These are phyloP conservation scores for Russula sp. DNA, from an alignment of 768 basidiomycete genomes.

Conservation along the genomic window DNA sequence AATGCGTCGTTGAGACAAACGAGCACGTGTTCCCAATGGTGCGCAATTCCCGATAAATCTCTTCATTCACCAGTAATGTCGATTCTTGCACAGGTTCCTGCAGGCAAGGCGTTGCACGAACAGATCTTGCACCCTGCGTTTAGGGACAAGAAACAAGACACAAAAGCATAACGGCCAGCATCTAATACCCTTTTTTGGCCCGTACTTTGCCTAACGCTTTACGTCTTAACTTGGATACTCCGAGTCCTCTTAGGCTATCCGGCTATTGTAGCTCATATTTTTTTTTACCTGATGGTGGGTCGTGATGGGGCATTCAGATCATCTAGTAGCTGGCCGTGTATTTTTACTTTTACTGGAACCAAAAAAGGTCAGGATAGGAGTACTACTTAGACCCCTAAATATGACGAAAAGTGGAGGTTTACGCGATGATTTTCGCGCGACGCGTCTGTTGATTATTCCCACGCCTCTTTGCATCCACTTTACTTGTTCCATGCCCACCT, in stretches of 20 bases:
- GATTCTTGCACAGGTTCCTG: constrained; percentile 56
- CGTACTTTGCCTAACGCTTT: neutral
- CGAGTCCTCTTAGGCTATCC: neutral
- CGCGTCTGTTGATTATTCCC: constrained; percentile 23
- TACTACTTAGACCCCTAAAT: no score
- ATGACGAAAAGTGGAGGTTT: neutral
- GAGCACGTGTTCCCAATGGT: constrained; percentile 95
- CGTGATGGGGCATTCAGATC: no score
- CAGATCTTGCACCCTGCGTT: constrained; percentile 68
- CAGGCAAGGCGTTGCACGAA: constrained; percentile 92
- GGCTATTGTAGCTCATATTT: neutral
- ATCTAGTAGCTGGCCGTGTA: constrained; percentile 15
- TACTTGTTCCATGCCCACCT: constrained; percentile 28
- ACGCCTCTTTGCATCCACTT: constrained; percentile 6
- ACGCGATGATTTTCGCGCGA: neutral
- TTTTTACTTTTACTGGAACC: neutral
- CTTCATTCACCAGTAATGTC: constrained; percentile 23
- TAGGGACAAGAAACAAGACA: constrained; percentile 8
- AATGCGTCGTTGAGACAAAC: constrained; percentile 77
- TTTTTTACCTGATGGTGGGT: neutral
- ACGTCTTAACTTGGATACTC: neutral
- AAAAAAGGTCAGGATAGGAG: neutral
- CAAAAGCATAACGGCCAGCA: neutral
- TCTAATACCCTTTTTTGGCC: neutral
- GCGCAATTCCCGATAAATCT: constrained; percentile 22